Base-by-base conservation (phyloP, 352 stramenopile genomes). In the Blastocystis sp. region DNA sequence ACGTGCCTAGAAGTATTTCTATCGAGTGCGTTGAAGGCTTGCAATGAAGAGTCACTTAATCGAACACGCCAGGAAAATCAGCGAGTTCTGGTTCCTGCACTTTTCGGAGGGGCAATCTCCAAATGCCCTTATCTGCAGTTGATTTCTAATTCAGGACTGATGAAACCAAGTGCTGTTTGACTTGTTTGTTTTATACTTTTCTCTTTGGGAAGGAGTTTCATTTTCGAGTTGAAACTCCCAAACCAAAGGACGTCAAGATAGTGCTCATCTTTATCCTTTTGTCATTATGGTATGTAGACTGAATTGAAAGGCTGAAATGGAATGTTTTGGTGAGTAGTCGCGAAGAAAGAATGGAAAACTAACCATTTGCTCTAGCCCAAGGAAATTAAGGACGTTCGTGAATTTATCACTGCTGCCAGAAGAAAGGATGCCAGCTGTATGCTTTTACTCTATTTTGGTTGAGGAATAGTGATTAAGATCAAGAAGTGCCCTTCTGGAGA, bases 351-450 rank as follows among this genome's bases (percentile, higher is more conserved):
- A 34, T 59, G 50, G 56, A 37, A 23, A 26, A 37, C 56, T 13
- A 66, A 66, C n/a, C 18, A 23, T 34, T 37, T 76, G 64, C 9
- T 76, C 15, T 76, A 76, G 73, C 73, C 73, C 59, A 82, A 82
- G 73, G 54, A 82, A 26, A 82, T 82, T 29, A 82, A 66, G 54
- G 73, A 82, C 59, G 59, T 82, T 50, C 73, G 73, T 82, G 73
- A 82, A 18, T 82, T 82, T 26, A 70, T 82, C 39, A n/a, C 39
- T 70, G 59, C 54, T 50, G 34, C 73, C 59, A 66, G 73, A 66
- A 66, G 73, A 82, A 82, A 82, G 73, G 73, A 82, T 53, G 73
- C 73, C 23, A 76, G 64, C 39, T 55, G 64, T 76, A 56, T 13
- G 39, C 13, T 8, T 20, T 11, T 55, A 59, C 15, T 20, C 37